Base-by-base conservation (phyloP, 2,329 filamentous ascomycete genomes). In the Rutstroemia sp. region DNA sequence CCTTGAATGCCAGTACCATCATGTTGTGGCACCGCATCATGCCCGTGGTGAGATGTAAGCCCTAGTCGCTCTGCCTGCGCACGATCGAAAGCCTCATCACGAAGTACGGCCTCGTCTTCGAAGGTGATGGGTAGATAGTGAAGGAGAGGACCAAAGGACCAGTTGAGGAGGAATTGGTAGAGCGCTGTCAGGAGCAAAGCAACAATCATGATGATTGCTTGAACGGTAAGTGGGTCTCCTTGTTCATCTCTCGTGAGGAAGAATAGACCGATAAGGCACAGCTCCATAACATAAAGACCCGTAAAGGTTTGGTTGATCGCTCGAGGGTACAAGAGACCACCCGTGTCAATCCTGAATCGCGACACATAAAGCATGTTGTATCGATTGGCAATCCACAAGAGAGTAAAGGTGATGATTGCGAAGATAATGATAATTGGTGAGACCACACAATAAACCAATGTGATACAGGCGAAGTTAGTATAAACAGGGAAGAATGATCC, bases 331-430 rank as follows among this genome's bases (percentile, higher is more conserved):
- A 97, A 75, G 1, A 97, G 79, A 45, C 94, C 94, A 42, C 94
- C 94, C 0, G 92, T 99, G 71, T 99, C 94, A 58, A 87, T 84
- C 62, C 86, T 83, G 70, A 95, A 95, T 52, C 91, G 88, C 25
- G 85, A 95, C 58, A 99, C 92, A 66, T 96, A 99, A 19, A 99
- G 80, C 75, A 95, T 95, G 63, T 92, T 92, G 73, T 97, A 97
- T n/a, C 92, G 84, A 70, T 97, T 91, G 0, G 94, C 92, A 46
- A 96, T 78, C 92, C 92, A 99, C 61, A 97, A 86, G 0, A 99
- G 76, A 48, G 82, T 80, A 70, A 97, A 97, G 0, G 92, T 96
- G 69, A 97, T 83, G 65, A 96, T 84, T 64, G 94, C 92, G 75
- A 99, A 97, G 21, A 97, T 75, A 49, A 94, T 82, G 68, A 99